Evolutionary conservation across 768 basidiomycete genomes (phyloP), one percentile per base, ranked within the genome.

Genomic region (Leccinellum luteum): DNA sequence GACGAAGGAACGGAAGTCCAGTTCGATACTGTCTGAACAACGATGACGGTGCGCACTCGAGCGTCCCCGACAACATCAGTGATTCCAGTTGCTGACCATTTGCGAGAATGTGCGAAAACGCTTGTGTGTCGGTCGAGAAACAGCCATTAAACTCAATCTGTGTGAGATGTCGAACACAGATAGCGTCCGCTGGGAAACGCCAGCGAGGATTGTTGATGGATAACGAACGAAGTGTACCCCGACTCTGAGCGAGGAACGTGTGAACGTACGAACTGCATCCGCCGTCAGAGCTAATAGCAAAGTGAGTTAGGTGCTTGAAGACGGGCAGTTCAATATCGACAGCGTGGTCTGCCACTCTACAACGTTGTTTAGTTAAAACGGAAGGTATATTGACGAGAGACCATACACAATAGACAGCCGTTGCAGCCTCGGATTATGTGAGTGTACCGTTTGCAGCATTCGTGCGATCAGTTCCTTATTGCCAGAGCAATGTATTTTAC

Each of bases 1-100:
- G 81, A 3, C 81, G 79, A 6, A 90, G 78, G 74, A 86, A 84
- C 10, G 86, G 87, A 2, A 89, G 77, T 2, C 75, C 72, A 3
- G 75, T 64, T 21, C 62, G 61, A 60, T 73, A 55, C 51, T 72
- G 63, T 21, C 84, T 75, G 70, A 89, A 87, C 58, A 80, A 72
- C 0, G 77, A 72, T 5, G 84, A 82, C 0, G 76, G 73, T 0
- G 75, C 60, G 58, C 82, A 83, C 56, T 85, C 83, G 8, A 88
- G 74, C 25, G 77, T 71, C 61, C 82, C 82, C 12, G 79, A 74
- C 12, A 90, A 73, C 55, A 78, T 77, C 27, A 90, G 76, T 0
- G 76, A 79, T 67, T 89, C 86, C n/a, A 89, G 75, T 64, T 89
- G 87, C 21, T 81, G 76, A 2, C 86, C 87, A 60, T 84, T 76